These are phyloP conservation scores for Lentinula novae-zelandiae DNA, from an alignment of 1,284 basidiomycete genomes.

Conservation along the genomic window DNA sequence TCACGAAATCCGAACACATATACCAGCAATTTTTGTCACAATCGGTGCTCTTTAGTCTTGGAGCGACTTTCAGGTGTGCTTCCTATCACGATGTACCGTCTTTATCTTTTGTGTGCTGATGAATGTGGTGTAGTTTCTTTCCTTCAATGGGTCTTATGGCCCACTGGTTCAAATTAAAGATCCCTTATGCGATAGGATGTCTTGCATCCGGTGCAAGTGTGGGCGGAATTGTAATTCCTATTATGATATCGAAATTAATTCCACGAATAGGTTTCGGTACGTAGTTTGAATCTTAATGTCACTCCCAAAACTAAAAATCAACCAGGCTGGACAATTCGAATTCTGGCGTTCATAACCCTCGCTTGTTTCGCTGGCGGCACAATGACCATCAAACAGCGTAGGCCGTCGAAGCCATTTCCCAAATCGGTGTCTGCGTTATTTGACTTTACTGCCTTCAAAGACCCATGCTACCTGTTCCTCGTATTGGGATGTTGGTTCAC, in stretches of 20 bases:
- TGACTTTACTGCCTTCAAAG: constrained; percentile 22
- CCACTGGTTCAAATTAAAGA: constrained; percentile 22
- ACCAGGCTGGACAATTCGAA: constrained; percentile 24
- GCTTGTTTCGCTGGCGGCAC: constrained; percentile 19
- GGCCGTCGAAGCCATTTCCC: constrained; percentile 22
- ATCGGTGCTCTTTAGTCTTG: constrained; percentile 22
- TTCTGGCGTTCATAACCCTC: constrained; percentile 21
- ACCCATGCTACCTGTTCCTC: constrained; percentile 20
- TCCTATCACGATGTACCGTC: neutral
- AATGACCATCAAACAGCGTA: constrained; percentile 21
- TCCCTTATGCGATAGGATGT: constrained; percentile 21
- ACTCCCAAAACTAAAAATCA: neutral
- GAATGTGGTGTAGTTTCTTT: constrained; percentile 17
- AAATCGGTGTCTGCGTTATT: constrained; percentile 18
- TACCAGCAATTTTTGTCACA: constrained; percentile 27
- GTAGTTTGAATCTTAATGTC: neutral
- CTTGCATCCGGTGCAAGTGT: constrained; percentile 20
- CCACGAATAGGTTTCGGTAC: constrained; percentile 21
- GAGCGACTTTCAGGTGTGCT: constrained; percentile 22
- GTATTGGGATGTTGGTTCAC: constrained; percentile 23
- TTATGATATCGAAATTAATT: constrained; percentile 19
- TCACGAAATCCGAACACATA: constrained; percentile 24
- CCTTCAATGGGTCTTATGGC: constrained; percentile 21
- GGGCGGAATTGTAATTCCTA: constrained; percentile 24
- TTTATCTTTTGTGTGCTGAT: neutral